Evolutionary conservation across 2,329 filamentous ascomycete species (phyloP).

Genomic region (Diaporthe helianthi): DNA sequence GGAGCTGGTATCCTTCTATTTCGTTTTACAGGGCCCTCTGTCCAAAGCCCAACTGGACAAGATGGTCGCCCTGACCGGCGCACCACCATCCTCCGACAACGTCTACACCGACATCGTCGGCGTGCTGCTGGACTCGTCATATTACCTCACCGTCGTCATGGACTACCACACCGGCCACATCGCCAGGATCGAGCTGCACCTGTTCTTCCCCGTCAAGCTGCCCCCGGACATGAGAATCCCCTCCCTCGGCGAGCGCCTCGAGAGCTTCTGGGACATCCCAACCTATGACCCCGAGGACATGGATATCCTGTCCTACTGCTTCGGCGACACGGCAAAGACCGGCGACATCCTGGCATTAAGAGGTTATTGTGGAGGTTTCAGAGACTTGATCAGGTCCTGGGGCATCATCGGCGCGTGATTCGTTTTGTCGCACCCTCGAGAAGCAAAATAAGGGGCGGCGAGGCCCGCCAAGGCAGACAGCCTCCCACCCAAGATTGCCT

Average conservation of each 20-base stretch:
- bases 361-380: constrained; percentile 32
- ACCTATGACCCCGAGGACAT: constrained; percentile 30
- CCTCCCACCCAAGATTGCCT: neutral
- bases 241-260: constrained; percentile 20
- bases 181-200: constrained; percentile 31
- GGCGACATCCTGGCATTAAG: constrained; percentile 30
- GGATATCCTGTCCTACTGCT: constrained; percentile 32
- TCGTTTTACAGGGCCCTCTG: constrained; percentile 31
- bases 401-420: constrained; percentile 28
- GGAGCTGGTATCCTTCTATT: constrained; percentile 25
- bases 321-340: constrained; percentile 10
- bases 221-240: constrained; percentile 33
- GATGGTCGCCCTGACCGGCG: constrained; percentile 28
- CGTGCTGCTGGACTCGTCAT: constrained; percentile 27
- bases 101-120: constrained; percentile 27
- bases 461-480: neutral
- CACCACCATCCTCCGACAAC: constrained; percentile 24
- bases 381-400: constrained; percentile 31
- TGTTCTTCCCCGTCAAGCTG: constrained; percentile 34
- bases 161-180: constrained; percentile 27
- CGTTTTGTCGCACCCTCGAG: neutral
- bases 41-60: constrained; percentile 24
- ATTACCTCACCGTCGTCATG: constrained; percentile 31
- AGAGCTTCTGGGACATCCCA: constrained; percentile 31
- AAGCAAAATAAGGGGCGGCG: neutral